Conservation (phyloP, 176 grass and related monocot genomes). For the Cenchrus fungigraminus region DNA sequence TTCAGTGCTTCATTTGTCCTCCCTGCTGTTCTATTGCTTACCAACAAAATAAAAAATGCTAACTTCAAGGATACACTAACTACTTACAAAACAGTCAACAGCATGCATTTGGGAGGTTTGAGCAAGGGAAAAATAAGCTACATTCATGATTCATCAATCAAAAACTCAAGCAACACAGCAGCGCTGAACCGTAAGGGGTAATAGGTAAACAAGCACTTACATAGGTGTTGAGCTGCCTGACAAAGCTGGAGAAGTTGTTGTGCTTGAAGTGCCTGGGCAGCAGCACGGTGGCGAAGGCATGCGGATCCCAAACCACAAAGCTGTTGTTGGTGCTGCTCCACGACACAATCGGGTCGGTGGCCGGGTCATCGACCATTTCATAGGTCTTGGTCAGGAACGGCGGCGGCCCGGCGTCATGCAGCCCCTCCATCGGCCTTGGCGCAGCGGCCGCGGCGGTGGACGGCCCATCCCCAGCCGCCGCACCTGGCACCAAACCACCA, state of each 20-base stretch:
- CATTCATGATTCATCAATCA: not conserved
- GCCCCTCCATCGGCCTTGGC: conserved; percentile 75
- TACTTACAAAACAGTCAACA: conserved; percentile 14
- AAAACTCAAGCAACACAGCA: not conserved
- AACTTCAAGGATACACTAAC: not conserved
- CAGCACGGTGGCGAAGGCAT: conserved; percentile 67
- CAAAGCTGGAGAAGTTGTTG: conserved; percentile 79
- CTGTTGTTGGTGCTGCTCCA: conserved; percentile 79
- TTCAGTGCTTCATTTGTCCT: not conserved
- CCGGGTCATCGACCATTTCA: conserved; percentile 73
- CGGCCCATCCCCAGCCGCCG: conserved; percentile 7
- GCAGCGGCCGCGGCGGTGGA: not conserved
- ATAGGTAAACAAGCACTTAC: conserved; percentile 27
- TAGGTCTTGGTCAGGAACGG: conserved; percentile 94
- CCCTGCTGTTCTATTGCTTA: not conserved
- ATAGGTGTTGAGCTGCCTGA: conserved; percentile 70
- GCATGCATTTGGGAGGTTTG: not conserved
- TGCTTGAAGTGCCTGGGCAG: conserved; percentile 86
- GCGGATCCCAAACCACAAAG: conserved; percentile 93
- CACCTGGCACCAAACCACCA: not conserved
- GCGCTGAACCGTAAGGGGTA: not conserved
- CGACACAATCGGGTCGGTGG: conserved; percentile 61
- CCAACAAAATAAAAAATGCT: not conserved
- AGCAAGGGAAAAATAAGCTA: not conserved
- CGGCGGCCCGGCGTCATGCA: conserved; percentile 80